A percentile compares a stretch with the other conserved stretches of the same genome.
Evolutionary conservation across 2,329 filamentous ascomycete genomes (phyloP).

Genomic region (Lecanicillium sp.): DNA sequence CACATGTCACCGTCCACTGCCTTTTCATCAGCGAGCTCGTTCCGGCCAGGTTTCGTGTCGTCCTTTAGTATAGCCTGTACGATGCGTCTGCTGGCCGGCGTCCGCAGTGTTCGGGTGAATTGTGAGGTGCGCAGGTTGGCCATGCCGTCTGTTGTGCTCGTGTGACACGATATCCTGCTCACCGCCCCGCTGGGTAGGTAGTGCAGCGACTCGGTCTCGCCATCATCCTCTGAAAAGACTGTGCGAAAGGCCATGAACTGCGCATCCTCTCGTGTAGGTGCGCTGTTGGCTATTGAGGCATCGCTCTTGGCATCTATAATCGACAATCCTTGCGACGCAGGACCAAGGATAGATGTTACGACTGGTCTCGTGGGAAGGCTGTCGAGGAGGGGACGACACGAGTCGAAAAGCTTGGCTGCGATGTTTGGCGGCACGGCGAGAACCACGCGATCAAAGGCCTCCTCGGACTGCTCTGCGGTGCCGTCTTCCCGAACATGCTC

Average conservation of each 20-base stretch:
- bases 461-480: conserved; percentile 12
- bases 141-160: conserved; percentile 24
- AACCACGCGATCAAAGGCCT: conserved; percentile 42
- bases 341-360: conserved; percentile 34
- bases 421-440: conserved; percentile 47
- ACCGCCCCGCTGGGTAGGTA: conserved; percentile 40
- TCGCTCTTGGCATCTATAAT: neutral
- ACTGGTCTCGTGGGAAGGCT: conserved; percentile 40
- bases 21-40: neutral
- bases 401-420: conserved; percentile 37
- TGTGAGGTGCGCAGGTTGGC: conserved; percentile 31
- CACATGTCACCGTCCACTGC: conserved; percentile 20
- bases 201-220: conserved; percentile 43
- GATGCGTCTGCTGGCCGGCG: conserved; percentile 34
- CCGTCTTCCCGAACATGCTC: conserved; percentile 4
- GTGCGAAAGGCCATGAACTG: conserved; percentile 28
- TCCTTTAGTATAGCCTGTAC: conserved; percentile 30
- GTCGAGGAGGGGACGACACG: conserved; percentile 26
- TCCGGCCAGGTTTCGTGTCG: conserved; percentile 5
- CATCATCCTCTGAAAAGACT: conserved; percentile 18
- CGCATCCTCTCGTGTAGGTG: too few relatives aligned
- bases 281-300: conserved; percentile 8
- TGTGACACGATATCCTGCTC: conserved; percentile 34
- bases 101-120: conserved; percentile 47
- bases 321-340: neutral